A percentile compares a stretch with the other conserved stretches of the same genome.
phyloP scores from a whole-genome alignment of 768 basidiomycete species.

The Kwoniella dejecticola region DNA sequence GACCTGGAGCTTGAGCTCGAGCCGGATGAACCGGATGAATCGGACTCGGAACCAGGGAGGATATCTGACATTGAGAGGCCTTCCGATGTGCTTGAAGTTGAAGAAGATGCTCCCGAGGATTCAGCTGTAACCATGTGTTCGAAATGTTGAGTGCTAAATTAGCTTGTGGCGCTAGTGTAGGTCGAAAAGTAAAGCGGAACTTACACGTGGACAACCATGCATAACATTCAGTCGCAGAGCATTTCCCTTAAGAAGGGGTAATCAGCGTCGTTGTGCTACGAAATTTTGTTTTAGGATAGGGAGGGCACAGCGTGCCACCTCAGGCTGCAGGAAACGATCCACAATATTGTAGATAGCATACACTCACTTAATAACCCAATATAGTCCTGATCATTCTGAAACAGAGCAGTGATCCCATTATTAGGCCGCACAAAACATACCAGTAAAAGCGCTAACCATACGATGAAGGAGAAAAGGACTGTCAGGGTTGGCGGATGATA shows the following conservation, averaged over 20 bases:
- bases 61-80: neutral
- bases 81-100: neutral
- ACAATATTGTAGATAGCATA: neutral
- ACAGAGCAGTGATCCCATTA: conserved; percentile 13
- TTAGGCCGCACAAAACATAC: conserved; percentile 17
- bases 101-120: neutral
- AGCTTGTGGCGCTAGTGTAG: too few species aligned
- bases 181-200: neutral
- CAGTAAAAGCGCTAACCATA: conserved; percentile 6
- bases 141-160: too few species aligned
- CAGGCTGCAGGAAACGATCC: too few species aligned
- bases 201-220: neutral
- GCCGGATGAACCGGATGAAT: neutral
- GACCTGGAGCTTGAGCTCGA: neutral
- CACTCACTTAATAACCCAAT: conserved; percentile 24
- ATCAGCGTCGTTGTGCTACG: too few species aligned
- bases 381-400: conserved; percentile 14
- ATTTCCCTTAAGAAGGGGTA: conserved; percentile 10
- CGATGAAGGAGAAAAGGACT: conserved; percentile 5
- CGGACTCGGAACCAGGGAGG: neutral
- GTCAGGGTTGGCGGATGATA: conserved; percentile 18
- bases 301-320: too few species aligned
- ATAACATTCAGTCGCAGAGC: conserved; percentile 1
- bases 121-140: too few species aligned
- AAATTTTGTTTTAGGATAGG: too few species aligned